These are phyloP conservation scores for Sugiyamaella neomexicana DNA, from an alignment of 1,139 yeast genomes.

Conservation along the genomic window DNA sequence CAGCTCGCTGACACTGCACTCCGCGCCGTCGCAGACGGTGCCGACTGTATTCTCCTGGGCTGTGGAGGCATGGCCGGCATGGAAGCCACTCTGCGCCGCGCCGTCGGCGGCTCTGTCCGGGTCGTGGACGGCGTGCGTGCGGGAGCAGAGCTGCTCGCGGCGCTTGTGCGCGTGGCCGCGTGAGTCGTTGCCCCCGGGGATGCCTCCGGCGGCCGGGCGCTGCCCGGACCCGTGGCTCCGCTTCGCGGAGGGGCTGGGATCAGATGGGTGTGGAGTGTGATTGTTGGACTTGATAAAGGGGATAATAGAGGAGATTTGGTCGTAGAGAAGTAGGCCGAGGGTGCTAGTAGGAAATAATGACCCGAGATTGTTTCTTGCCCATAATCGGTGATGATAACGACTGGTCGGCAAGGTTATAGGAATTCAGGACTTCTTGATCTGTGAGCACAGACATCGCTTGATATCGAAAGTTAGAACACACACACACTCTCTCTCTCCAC, in stretches of 20 bases:
- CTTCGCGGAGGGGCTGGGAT: too few species aligned
- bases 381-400: slow-evolving; percentile 14
- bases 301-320: slow-evolving; percentile 74
- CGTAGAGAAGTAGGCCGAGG: slow-evolving; percentile 61
- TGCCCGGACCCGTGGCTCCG: too few species aligned
- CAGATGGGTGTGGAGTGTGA: too few species aligned
- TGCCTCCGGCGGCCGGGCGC: too few species aligned
- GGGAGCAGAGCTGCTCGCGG: too few species aligned
- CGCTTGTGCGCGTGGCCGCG: too few species aligned
- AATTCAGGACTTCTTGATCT: slow-evolving; percentile 2
- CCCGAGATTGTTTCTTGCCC: slow-evolving; percentile 36
- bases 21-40: slow-evolving; percentile 33
- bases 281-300: too few species aligned
- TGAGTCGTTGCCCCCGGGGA: too few species aligned
- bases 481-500: too few species aligned
- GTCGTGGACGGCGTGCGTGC: slow-evolving; percentile 40
- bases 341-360: slow-evolving; percentile 54
- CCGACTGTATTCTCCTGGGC: slow-evolving; percentile 36
- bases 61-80: slow-evolving; percentile 43
- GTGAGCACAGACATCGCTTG: slow-evolving; percentile 1
- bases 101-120: slow-evolving; percentile 35
- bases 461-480: neutral
- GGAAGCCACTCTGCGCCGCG: slow-evolving; percentile 30
- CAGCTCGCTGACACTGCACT: slow-evolving; percentile 21
- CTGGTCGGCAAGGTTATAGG: neutral